Evolutionary conservation across 1,284 basidiomycete genomes (phyloP).

Genomic region (Papiliotrema flavescens): DNA sequence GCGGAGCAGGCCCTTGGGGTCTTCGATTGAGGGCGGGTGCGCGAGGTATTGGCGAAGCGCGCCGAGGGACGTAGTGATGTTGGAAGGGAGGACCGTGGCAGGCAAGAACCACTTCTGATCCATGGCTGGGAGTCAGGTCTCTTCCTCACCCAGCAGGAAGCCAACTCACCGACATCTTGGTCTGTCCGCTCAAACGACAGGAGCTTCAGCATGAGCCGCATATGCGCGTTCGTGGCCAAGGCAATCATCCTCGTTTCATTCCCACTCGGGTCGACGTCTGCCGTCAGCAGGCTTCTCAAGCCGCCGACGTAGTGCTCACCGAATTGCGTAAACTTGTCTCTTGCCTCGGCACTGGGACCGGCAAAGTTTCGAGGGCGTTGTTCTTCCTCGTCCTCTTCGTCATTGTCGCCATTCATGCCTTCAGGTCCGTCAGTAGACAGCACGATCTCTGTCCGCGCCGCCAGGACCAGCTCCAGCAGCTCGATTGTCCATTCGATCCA

Average conservation of each 20-base stretch:
- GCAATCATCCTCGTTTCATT: slow-evolving; percentile 69
- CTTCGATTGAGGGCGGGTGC: slow-evolving; percentile 21
- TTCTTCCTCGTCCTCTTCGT: slow-evolving; percentile 54
- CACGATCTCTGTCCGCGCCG: slow-evolving; percentile 65
- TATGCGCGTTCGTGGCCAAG: slow-evolving; percentile 66
- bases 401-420: slow-evolving; percentile 30
- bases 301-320: slow-evolving; percentile 53
- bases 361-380: slow-evolving; percentile 33
- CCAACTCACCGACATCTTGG: slow-evolving; percentile 15
- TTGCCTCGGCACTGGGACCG: slow-evolving; percentile 65
- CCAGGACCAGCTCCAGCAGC: slow-evolving; percentile 66
- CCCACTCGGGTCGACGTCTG: slow-evolving; percentile 67
- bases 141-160: background rate
- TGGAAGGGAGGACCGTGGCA: slow-evolving; percentile 21
- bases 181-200: slow-evolving; percentile 31
- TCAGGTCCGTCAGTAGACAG: slow-evolving; percentile 62
- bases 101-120: slow-evolving; percentile 35
- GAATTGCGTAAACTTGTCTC: slow-evolving; percentile 69
- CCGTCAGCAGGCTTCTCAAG: background rate
- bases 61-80: slow-evolving; percentile 26
- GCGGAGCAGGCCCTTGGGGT: slow-evolving; percentile 34
- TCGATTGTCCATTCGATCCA: slow-evolving; percentile 76
- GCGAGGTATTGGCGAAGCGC: slow-evolving; percentile 36
- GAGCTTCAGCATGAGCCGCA: slow-evolving; percentile 70
- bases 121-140: slow-evolving; percentile 9